These are phyloP conservation scores for Cladosporium velox DNA, from an alignment of 2,329 filamentous ascomycete species.

Conservation along the genomic window DNA sequence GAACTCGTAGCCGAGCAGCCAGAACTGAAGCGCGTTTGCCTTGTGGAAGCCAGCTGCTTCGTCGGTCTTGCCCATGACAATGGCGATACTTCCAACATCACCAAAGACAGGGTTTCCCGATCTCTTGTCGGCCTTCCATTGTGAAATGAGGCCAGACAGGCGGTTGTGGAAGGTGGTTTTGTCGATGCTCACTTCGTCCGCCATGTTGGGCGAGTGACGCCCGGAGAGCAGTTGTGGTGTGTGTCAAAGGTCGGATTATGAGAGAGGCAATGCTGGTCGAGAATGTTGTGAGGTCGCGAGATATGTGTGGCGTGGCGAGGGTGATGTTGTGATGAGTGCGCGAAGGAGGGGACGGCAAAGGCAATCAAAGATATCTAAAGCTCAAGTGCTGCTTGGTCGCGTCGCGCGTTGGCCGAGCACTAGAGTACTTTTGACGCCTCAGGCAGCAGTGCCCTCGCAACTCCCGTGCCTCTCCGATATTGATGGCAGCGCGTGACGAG, in stretches of 20 bases:
- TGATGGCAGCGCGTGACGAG: neutral
- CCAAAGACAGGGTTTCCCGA: conserved; percentile 81
- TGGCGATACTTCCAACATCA: conserved; percentile 81
- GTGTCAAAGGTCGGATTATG: conserved; percentile 2
- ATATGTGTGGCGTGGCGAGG: neutral
- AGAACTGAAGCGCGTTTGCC: conserved; percentile 97
- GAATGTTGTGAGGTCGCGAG: neutral
- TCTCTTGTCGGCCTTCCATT: conserved; percentile 97
- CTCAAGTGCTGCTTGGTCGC: conserved; percentile 5
- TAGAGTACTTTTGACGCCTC: neutral
- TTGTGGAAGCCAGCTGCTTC: conserved; percentile 87
- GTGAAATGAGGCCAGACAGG: conserved; percentile 78
- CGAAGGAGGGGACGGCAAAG: neutral
- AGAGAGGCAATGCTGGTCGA: neutral
- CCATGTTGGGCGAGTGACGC: conserved; percentile 48
- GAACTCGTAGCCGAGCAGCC: conserved; percentile 98
- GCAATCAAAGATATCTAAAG: conserved; percentile 9
- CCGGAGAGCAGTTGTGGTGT: conserved; percentile 1
- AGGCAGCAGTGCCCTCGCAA: neutral
- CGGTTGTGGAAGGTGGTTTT: conserved; percentile 91
- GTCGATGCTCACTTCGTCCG: conserved; percentile 91
- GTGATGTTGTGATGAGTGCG: neutral
- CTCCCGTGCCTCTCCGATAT: neutral
- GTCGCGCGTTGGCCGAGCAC: conserved; percentile 7
- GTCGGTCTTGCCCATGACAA: conserved; percentile 94